These are phyloP conservation scores for Plantago coronopus DNA, from an alignment of 305 asterid species.

Conservation along the genomic window DNA sequence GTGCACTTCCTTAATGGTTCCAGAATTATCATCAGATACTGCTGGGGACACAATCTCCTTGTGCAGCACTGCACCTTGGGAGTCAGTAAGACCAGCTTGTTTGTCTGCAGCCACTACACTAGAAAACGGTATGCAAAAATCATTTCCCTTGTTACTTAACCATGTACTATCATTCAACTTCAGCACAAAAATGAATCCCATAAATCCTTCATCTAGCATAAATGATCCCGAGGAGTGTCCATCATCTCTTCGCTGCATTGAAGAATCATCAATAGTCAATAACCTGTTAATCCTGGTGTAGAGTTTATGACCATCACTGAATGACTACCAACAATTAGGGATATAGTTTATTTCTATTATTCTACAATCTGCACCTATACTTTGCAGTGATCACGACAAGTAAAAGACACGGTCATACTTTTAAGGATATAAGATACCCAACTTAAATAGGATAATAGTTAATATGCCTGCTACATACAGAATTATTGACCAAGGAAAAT, in stretches of 20 bases:
- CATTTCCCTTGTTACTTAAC: constrained; percentile 71
- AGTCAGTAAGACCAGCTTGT: constrained; percentile 24
- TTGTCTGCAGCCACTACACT: constrained; percentile 25
- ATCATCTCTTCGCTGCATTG: constrained; percentile 56
- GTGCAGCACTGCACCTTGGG: constrained; percentile 26
- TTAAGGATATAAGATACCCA: background rate
- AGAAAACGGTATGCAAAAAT: constrained; percentile 67
- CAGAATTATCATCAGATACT: constrained; percentile 20
- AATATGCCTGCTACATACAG: background rate
- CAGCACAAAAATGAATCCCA: constrained; percentile 73
- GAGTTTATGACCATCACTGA: constrained; percentile 10
- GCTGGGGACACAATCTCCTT: constrained; percentile 28
- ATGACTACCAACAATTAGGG: background rate
- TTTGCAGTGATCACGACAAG: constrained; percentile 12
- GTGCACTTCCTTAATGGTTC: constrained; percentile 33
- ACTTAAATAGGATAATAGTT: too few species aligned
- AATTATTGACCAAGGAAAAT: background rate
- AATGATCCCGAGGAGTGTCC: constrained; percentile 61
- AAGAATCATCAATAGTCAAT: constrained; percentile 22
- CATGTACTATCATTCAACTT: constrained; percentile 67
- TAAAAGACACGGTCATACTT: background rate
- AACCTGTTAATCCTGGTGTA: constrained; percentile 12
- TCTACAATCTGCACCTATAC: constrained; percentile 8
- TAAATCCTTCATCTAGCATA: constrained; percentile 50
- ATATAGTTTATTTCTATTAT: background rate